Conservation (phyloP, 108 stramenopile genomes). For the Pseudonitzschia multiseries region DNA sequence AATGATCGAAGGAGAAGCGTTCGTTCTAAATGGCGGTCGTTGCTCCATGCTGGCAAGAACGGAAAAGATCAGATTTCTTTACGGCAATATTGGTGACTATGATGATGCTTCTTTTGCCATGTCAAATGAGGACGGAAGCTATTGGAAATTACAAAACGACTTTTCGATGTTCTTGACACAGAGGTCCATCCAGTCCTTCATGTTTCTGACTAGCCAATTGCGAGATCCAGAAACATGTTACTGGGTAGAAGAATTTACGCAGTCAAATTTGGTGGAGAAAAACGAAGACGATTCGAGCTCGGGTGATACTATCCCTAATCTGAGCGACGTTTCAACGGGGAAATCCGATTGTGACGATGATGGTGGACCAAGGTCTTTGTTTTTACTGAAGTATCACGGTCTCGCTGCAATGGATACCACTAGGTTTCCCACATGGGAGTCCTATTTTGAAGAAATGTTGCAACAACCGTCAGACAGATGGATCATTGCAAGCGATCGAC, state of each 20-base stretch:
- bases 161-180: conserved; percentile 67
- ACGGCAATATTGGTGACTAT: no score
- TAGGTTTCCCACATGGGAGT: conserved; percentile 72
- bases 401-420: conserved; percentile 64
- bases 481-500: conserved; percentile 37
- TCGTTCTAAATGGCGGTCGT: no score
- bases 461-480: conserved; percentile 48
- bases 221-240: conserved; percentile 69
- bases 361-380: conserved; percentile 17
- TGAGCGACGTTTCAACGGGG: background rate
- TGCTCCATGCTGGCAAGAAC: no score
- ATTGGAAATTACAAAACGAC: conserved; percentile 44
- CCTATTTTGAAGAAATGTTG: conserved; percentile 62
- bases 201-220: conserved; percentile 57
- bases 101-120: no score
- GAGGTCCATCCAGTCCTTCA: conserved; percentile 69
- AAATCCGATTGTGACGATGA: conserved; percentile 9
- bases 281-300: conserved; percentile 16
- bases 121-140: conserved; percentile 2
- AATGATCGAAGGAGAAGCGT: no score
- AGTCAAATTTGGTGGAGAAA: conserved; percentile 39
- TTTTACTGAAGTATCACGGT: conserved; percentile 67
- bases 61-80: no score
- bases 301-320: conserved; percentile 38
- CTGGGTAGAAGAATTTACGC: conserved; percentile 74